Conservation (phyloP, 441 rosid species). For the Geranium incanum region DNA sequence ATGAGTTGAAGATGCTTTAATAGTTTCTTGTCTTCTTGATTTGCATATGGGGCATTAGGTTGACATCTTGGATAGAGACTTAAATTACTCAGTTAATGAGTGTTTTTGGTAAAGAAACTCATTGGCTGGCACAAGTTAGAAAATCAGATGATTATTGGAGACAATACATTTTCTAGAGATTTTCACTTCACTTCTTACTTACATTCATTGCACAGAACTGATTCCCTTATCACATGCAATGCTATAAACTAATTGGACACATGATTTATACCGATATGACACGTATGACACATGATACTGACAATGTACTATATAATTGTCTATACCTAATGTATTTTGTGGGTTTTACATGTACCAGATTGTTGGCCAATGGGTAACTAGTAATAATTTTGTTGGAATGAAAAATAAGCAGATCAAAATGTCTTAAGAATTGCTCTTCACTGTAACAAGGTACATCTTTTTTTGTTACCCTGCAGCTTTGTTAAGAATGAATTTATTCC, state of each 20-base stretch:
- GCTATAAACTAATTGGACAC: not conserved
- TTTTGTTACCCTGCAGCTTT: not conserved
- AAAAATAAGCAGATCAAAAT: not conserved
- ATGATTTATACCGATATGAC: not conserved
- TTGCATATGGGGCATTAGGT: too few relatives aligned
- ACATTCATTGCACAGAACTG: not conserved
- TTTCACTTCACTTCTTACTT: not conserved
- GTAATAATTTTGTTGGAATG: too few relatives aligned
- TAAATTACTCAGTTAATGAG: too few relatives aligned
- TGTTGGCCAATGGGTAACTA: not conserved
- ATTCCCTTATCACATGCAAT: constrained; percentile 6
- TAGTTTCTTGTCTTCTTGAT: too few relatives aligned
- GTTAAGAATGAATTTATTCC: not conserved
- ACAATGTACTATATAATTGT: not conserved
- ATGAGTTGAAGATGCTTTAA: too few relatives aligned
- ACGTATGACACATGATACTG: constrained; percentile 3
- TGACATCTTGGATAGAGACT: too few relatives aligned
- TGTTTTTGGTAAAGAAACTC: not conserved
- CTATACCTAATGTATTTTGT: not conserved
- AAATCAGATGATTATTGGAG: not conserved
- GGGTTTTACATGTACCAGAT: not conserved
- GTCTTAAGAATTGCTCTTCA: not conserved
- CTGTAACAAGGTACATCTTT: not conserved
- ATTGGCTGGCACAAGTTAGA: not conserved
- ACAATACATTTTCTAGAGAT: not conserved